A percentile compares a stretch with the other conserved stretches of the same genome.
Conservation (phyloP, 139 green algal species). For the Coelastrella sp. region DNA sequence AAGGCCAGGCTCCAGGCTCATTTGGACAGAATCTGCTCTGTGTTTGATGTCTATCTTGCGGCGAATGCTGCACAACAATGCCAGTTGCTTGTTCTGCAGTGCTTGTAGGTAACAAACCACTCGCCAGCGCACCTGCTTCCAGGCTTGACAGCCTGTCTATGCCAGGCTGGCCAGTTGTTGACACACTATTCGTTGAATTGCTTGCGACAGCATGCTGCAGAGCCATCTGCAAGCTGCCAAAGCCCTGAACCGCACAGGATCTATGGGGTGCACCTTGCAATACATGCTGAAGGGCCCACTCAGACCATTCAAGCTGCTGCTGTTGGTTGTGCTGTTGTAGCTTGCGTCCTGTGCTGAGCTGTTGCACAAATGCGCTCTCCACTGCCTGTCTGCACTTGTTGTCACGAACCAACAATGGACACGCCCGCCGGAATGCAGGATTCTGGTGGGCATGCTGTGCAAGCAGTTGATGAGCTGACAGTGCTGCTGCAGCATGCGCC, state of each 20-base stretch:
- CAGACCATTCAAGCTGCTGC: background rate
- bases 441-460: background rate
- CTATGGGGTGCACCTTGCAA: background rate
- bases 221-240: background rate
- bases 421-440: background rate
- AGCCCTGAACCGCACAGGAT: no score
- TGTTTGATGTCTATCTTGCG: no score
- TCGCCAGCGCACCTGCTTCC: no score
- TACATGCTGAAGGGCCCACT: background rate
- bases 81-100: no score
- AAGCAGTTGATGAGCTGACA: slow-evolving; percentile 1
- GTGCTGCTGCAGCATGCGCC: slow-evolving; percentile 6
- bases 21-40: no score
- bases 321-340: background rate
- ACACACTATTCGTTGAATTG: no score
- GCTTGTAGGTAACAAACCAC: no score
- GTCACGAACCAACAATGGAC: background rate
- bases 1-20: no score
- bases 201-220: background rate
- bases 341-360: background rate
- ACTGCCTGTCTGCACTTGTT: background rate
- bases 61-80: no score
- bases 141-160: no score
- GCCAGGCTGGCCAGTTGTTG: no score
- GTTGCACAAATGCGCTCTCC: background rate